Percentiles rank a stretch among this genome's conserved stretches.
Conservation (phyloP, 371 early-diverging fungal genomes). For the Entomophthora muscae region DNA sequence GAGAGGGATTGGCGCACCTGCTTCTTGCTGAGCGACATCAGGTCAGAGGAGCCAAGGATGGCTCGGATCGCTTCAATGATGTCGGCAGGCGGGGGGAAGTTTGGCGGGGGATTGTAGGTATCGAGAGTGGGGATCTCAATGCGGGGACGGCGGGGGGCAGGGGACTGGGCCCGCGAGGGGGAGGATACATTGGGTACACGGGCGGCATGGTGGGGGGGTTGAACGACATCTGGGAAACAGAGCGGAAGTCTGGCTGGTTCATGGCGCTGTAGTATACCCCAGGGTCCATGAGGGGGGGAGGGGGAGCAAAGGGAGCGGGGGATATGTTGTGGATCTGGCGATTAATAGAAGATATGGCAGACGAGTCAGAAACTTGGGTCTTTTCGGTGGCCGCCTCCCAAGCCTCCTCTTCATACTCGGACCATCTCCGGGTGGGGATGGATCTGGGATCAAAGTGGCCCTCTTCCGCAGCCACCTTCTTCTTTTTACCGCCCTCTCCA, state of each 20-base stretch:
- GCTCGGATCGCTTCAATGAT: conserved; percentile 58
- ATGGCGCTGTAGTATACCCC: neutral
- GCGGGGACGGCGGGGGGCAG: no score
- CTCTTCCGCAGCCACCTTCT: conserved; percentile 27
- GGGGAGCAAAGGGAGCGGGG: neutral
- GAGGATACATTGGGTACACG: no score
- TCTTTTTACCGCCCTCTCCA: conserved; percentile 39
- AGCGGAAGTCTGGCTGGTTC: neutral
- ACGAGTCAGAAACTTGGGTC: neutral
- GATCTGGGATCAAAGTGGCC: conserved; percentile 46
- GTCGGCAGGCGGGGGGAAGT: conserved; percentile 17
- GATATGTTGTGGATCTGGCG: neutral
- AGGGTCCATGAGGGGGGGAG: neutral
- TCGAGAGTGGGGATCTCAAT: neutral
- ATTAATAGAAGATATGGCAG: neutral
- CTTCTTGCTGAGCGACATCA: conserved; percentile 70
- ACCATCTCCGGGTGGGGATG: conserved; percentile 45
- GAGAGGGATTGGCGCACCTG: conserved; percentile 69
- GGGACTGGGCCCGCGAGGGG: neutral
- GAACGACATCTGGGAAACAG: neutral
- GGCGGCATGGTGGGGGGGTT: neutral
- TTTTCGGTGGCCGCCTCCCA: conserved; percentile 17
- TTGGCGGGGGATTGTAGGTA: neutral
- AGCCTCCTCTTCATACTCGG: conserved; percentile 38
- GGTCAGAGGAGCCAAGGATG: conserved; percentile 59